Base-by-base conservation (phyloP, 169 alveolate species). In the Plasmodium chabaudi region DNA sequence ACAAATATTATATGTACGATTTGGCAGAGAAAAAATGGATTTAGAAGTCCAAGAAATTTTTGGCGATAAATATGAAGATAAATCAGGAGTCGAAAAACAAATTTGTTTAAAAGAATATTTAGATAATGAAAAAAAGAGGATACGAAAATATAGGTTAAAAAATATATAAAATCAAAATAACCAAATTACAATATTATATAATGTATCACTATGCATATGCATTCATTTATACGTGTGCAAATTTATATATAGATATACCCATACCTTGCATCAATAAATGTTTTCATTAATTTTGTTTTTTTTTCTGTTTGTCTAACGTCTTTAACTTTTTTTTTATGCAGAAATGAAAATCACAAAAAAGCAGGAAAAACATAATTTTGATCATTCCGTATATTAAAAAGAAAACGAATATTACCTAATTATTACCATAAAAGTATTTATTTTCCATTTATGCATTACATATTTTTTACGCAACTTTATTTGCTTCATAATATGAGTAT, bases 51-150 rank as follows among this genome's bases (percentile, higher is more conserved):
- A 75, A 46, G 88, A 75, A 63, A 75, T 75, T 49, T 75, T 75
- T 75, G 88, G 88, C 13, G 88, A 75, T 46, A 75, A 75, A 75
- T 75, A 75, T 44, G 88, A 75, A 64, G 88, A 75, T 64, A 75
- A 75, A 39, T 75, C 55, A 27, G 88, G 88, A 44, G 88, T 75
- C 10, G 88, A 75, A 75, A 75, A 75, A 21, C 88, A 75, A 57
- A 63, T 75, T 27, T 63, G 51, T 65, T 56, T 75, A 39, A 75
- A 61, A 47, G 88, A 75, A 57, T 75, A 75, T 21, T 67, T 75
- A 25, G 88, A 75, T 13, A 75, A 75, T 64, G 88, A 75, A 47
- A 75, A 75, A 57, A 75, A 75, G 57, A 34, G 88, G 56, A 75
- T 75, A 44, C 88, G 68, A 10, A 75, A 75, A 49, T 75, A 44